phyloP scores from a whole-genome alignment of 2,329 filamentous ascomycete species.

The Phialophora expanda region DNA sequence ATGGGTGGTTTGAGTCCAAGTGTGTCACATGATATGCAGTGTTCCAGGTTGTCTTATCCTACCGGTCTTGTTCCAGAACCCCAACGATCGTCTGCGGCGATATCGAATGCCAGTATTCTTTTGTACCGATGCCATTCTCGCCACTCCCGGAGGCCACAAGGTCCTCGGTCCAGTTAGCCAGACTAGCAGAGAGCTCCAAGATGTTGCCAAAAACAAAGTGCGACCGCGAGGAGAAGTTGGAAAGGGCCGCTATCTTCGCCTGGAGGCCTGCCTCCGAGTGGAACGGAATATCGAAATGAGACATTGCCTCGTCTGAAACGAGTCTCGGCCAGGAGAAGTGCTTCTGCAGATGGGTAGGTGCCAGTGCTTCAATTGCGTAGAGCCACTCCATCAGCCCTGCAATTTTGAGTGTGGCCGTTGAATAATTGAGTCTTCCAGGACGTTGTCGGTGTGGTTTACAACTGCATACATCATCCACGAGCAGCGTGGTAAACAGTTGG shows the following conservation, averaged over 20 bases:
- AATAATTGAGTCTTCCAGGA: neutral
- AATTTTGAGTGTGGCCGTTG: neutral
- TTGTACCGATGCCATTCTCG: neutral
- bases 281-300: conserved; percentile 3
- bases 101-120: neutral
- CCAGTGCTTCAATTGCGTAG: conserved; percentile 2
- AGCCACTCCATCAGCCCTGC: conserved; percentile 13
- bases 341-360: neutral
- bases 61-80: neutral
- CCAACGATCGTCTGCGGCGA: neutral
- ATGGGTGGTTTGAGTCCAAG: neutral
- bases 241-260: conserved; percentile 3
- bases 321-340: conserved; percentile 15
- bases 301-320: conserved; percentile 13
- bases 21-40: conserved; percentile 1
- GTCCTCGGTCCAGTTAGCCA: conserved; percentile 21
- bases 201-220: conserved; percentile 13
- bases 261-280: neutral
- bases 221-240: conserved; percentile 3
- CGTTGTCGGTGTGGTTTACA: neutral
- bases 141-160: conserved; percentile 1
- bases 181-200: conserved; percentile 19
- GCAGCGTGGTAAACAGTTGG: conserved; percentile 50
- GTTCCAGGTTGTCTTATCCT: neutral
- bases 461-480: conserved; percentile 33